Base-by-base conservation (phyloP, 495 filamentous ascomycete genomes). In the Beverwykella pulmonaria region DNA sequence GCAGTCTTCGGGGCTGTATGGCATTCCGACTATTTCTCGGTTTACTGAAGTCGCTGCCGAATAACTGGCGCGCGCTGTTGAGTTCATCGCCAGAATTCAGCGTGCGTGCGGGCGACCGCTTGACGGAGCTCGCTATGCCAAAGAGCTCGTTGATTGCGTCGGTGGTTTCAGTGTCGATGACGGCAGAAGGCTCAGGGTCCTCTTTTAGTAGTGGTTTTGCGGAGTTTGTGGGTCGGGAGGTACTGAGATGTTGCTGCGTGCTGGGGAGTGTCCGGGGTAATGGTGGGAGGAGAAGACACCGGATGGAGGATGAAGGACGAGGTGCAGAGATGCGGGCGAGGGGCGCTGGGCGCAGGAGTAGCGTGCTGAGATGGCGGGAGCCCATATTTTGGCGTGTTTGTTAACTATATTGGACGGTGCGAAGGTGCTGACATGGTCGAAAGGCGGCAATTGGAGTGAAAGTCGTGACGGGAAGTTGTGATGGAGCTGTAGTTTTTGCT, bases 281-380 rank as follows among this genome's bases (percentile, higher is more conserved):
- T 7, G 59, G 44, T 48, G 44, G 22, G 46, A 19, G 59, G 12
- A 25, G 46, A 34, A 36, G 36, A 10, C 30, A 49, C 48, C 48
- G 39, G 41, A 46, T 25, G 17, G 50, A 2, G 23, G 19, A 20
- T 22, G 22, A 26, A 32, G 25, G 54, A 29, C 20, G 22, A 36
- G 36, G 29, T 30, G 39, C 19, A 17, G 36, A 46, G 41, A 41
- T 20, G 41, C 53, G 52, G 52, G 25, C 22, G 53, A 65, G 62
- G 17, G 62, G 19, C 17, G 52, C 19, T 15, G 62, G 62, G 6
- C 61, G 67, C 39, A 69, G 61, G n/a, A 69, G 59, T 5, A 61
- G 56, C 56, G 46, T 47, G 46, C 63, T 36, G 32, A 63, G 25
- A 1, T 14, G 52, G 52, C 65, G 65, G 55, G 63, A 60, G 30